Conservation (phyloP, 179 eudicot genomes). For the Drosera spatulata region DNA sequence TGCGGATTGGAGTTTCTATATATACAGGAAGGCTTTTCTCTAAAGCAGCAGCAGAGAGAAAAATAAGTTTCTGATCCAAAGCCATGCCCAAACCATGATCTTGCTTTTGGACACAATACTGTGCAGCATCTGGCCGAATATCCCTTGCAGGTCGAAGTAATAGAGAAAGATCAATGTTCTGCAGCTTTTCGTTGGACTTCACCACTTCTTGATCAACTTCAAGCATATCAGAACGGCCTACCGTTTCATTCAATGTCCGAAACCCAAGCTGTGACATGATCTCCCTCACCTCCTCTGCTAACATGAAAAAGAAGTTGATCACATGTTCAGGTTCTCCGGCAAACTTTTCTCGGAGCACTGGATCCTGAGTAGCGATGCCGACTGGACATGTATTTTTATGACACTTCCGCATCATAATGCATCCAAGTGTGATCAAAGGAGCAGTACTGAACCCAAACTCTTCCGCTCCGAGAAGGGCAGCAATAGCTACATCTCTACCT, state of each 20-base stretch:
- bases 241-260: constrained; percentile 74
- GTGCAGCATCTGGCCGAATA: constrained; percentile 91
- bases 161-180: constrained; percentile 88
- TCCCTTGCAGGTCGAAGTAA: constrained; percentile 87
- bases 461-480: constrained; percentile 98
- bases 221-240: constrained; percentile 95
- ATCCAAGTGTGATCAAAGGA: constrained; percentile 93
- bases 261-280: constrained; percentile 96
- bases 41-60: constrained; percentile 56
- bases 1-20: constrained; percentile 73
- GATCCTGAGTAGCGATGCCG: constrained; percentile 99
- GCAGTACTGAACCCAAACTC: constrained; percentile 99
- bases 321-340: constrained; percentile 99
- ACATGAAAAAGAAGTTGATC: constrained; percentile 94
- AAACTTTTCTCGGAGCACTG: constrained; percentile 89
- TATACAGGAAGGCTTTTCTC: constrained; percentile 79
- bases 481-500: constrained; percentile 96
- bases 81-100: constrained; percentile 97
- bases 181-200: constrained; percentile 70
- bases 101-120: constrained; percentile 81
- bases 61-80: constrained; percentile 59
- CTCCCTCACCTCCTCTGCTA: constrained; percentile 96
- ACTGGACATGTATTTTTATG: constrained; percentile 99
- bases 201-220: constrained; percentile 70
- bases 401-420: constrained; percentile 99